Evolutionary conservation across 2,329 filamentous ascomycete genomes (phyloP).

Genomic region (Hypoxylon sp.): DNA sequence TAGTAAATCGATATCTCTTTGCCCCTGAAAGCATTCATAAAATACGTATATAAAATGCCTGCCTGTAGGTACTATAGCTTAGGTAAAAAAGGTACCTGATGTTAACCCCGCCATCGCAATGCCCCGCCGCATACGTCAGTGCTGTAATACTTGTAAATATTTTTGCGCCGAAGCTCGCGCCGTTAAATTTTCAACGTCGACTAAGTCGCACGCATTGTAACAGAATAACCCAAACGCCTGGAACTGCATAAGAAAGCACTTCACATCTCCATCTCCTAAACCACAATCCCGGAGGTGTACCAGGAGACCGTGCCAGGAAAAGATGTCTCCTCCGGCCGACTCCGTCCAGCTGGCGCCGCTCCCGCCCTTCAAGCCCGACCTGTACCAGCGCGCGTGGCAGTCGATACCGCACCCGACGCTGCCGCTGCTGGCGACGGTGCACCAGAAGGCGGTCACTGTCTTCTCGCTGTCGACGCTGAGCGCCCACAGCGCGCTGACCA

Average conservation of each 20-base stretch:
- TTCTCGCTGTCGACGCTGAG: conserved; percentile 86
- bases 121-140: conserved; percentile 38
- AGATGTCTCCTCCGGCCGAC: conserved; percentile 18
- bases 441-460: conserved; percentile 85
- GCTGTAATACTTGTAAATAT: not conserved
- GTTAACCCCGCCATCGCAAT: conserved; percentile 18
- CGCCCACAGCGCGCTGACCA: conserved; percentile 79
- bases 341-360: conserved; percentile 53
- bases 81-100: too few relatives aligned
- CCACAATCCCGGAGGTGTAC: not conserved
- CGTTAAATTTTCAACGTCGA: not conserved
- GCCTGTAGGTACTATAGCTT: too few relatives aligned
- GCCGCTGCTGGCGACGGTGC: conserved; percentile 87
- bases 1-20: too few relatives aligned
- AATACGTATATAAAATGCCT: too few relatives aligned
- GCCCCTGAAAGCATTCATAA: too few relatives aligned
- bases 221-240: not conserved
- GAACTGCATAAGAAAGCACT: not conserved
- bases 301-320: not conserved
- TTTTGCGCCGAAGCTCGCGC: not conserved
- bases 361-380: conserved; percentile 61
- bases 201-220: not conserved
- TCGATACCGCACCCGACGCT: conserved; percentile 85
- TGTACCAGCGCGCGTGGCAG: conserved; percentile 81
- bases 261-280: too few relatives aligned